Conservation (phyloP, 2,329 filamentous ascomycete genomes). For the Sporothrix humicola region DNA sequence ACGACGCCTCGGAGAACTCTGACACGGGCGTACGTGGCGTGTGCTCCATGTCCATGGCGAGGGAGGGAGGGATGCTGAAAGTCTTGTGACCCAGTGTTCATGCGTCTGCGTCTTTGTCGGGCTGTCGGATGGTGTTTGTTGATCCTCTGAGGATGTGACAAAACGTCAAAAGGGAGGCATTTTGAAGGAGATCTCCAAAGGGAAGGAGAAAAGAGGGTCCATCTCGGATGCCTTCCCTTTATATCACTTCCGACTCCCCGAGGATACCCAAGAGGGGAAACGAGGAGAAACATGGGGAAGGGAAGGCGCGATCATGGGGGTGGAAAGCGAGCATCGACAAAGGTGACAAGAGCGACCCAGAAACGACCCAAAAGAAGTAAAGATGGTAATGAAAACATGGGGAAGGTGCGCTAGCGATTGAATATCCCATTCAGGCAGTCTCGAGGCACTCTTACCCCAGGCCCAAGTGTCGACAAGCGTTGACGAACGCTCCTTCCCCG, state of each 20-base stretch:
- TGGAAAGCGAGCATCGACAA: neutral
- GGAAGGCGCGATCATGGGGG: conserved; percentile 16
- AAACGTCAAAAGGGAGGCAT: too few relatives aligned
- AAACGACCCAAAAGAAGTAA: too few relatives aligned
- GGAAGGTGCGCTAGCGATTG: conserved; percentile 9
- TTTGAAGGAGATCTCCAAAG: neutral
- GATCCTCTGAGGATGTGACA: neutral
- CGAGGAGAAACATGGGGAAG: neutral
- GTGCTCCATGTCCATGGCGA: neutral
- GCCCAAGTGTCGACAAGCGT: neutral
- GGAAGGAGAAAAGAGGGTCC: neutral
- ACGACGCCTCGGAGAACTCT: conserved; percentile 5
- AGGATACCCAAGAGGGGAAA: neutral
- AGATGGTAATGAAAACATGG: neutral
- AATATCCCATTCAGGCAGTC: neutral
- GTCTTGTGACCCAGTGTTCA: neutral
- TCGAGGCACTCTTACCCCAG: too few relatives aligned
- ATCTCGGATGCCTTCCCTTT: conserved; percentile 5
- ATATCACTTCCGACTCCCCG: conserved; percentile 6
- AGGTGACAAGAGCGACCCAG: neutral
- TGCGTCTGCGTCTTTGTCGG: conserved; percentile 4
- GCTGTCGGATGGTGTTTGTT: neutral
- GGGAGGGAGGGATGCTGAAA: neutral
- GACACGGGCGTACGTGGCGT: neutral
- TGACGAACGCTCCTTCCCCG: neutral